Evolutionary conservation across 2,329 filamentous ascomycete species (phyloP).

Genomic region (Pestalotiopsis fici): DNA sequence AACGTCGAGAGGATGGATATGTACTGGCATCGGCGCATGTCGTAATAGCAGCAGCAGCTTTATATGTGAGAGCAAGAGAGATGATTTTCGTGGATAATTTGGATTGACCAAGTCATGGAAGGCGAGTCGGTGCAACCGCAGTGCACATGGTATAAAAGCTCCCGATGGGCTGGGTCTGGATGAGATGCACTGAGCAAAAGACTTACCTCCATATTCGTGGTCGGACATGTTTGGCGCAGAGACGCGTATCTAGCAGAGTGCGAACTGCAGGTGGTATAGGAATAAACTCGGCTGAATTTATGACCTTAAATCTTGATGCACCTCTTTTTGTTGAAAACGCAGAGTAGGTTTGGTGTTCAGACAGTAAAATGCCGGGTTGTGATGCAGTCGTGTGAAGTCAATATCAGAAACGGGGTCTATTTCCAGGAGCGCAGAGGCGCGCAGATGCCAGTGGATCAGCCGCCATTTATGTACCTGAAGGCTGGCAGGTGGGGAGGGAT

Average conservation of each 20-base stretch:
- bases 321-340: too few relatives aligned
- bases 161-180: too few relatives aligned
- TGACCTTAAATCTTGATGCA: too few relatives aligned
- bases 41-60: background rate
- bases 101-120: background rate
- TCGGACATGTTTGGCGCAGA: constrained; percentile 57
- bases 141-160: too few relatives aligned
- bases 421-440: background rate
- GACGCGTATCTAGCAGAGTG: background rate
- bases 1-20: too few relatives aligned
- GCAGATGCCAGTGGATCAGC: constrained; percentile 9
- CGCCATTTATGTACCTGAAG: constrained; percentile 10
- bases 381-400: background rate
- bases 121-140: background rate
- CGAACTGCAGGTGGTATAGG: background rate
- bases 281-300: background rate
- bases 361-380: background rate
- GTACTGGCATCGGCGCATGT: background rate
- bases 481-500: background rate
- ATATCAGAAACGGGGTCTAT: background rate
- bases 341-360: background rate
- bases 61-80: background rate
- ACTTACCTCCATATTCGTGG: constrained; percentile 65
- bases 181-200: background rate
- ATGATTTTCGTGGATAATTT: background rate